Evolutionary conservation across 2,329 filamentous ascomycete species (phyloP), one percentile per base, ranked within the genome.

Genomic region (Davidsoniella neocaledoniae): DNA sequence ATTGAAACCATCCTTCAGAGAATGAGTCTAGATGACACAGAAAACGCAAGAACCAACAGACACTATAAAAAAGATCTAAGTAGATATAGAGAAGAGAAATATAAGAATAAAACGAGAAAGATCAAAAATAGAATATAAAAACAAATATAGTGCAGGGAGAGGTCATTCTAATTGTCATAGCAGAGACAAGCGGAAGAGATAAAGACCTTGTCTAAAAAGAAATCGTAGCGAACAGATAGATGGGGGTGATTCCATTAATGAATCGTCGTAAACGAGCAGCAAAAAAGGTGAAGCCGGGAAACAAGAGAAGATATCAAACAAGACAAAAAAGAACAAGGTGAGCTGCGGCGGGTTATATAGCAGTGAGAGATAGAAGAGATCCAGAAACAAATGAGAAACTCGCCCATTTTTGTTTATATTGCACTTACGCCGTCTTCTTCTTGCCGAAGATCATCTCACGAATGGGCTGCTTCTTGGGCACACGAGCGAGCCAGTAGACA

Each of bases 401-500:
- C 12, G 36, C 19, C 9, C 41, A 29, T 3, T 19, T 50, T 23
- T 33, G 7, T 33, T 12, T 33, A 1, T 23, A 23, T 23, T 23
- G 21, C 17, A 10, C 42, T 49, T 55, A 58, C 54, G 62, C 59
- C 16, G 58, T 58, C 57, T 64, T 64, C 44, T 63, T 65, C 50
- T 59, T 59, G 44, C 57, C 57, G 45, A 59, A 57, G 8, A 54
- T 33, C 49, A 43, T 53, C 5, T 45, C 48, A 17, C 57, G 53
- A 9, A 52, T 49, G 2, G 43, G 33, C 9, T 60, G 55, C 55
- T 61, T 62, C 58, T 71, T 72, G 4, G 69, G 68, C 51, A 73
- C 66, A 36, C 70, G 63, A 1, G 63, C 67, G 50, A 74, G 59
- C 69, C 70, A 80, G 58, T 80, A 81, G 36, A 79, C 58, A 2